Evolutionary conservation across 163 green algal species (phyloP), one percentile per base, ranked within the genome.

Genomic region (Scenedesmus sp.): DNA sequence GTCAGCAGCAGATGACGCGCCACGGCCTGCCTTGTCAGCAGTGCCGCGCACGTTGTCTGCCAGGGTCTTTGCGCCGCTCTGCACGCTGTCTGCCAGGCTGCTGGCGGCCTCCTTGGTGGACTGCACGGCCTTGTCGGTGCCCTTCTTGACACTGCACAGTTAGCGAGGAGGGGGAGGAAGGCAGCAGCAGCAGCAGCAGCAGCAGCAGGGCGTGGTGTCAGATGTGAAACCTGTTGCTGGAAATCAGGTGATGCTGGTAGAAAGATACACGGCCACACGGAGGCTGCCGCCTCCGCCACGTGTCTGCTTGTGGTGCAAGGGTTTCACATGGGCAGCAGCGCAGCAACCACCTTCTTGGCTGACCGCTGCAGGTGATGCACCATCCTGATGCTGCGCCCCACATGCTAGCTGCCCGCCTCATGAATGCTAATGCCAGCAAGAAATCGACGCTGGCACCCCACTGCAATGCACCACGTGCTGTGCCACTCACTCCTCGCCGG

Each of bases 401-500:
- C 8, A 16, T 18, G 66, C 66, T 26, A 26, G 67, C 67, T 16
- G 10, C 0, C 23, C 1, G 52, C 23, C 67, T 15, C 5, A 52
- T 23, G 0, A 52, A 0, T 13, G 34, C 34, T 46, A 46, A 0
- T 46, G 34, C 34, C 34, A 46, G 34, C 34, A 1, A 46, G 34
- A 46, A 1, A 46, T 46, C 0, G 34, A 46, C 0, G 67, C 67
- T 79, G 62, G 62, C 62, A 73, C 0, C 34, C 74, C 20, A 87
- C 54, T 64, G 12, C 79, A 64, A 60, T 23, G 12, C 46, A 54
- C 52, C 16, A 52, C 8, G 18, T 3, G 12, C 64, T 6, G 66
- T 52, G 70, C 23, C 20, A 77, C 90, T 93, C 90, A 93, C 90
- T 90, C 77, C 5, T 93, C 90, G 13, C 56, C 74, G 20, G 62